Conservation (phyloP, 2,329 filamentous ascomycete species). For the Botrytis byssoidea region DNA sequence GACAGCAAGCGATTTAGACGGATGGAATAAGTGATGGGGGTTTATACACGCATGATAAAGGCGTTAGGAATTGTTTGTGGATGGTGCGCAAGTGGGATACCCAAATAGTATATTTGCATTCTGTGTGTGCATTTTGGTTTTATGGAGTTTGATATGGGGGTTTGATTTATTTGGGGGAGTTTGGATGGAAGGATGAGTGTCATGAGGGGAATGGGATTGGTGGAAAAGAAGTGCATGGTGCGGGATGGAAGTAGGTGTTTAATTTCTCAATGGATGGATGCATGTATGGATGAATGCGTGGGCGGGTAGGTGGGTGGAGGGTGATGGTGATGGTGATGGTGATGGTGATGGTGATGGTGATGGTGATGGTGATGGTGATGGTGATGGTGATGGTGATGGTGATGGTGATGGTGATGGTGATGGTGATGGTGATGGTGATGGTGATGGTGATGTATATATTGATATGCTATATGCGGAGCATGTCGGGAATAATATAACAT, state of each 20-base stretch:
- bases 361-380: neutral
- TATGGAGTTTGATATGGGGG: neutral
- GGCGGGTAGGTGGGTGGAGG: neutral
- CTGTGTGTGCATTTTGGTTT: neutral
- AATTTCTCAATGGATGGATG: neutral
- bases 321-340: neutral
- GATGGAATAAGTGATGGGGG: neutral
- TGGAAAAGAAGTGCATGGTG: neutral
- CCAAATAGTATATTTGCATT: neutral
- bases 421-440: too few relatives aligned
- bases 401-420: neutral
- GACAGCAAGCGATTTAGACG: neutral
- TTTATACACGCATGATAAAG: neutral
- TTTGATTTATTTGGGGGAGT: neutral
- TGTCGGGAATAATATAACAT: neutral
- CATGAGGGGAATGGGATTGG: neutral
- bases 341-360: neutral
- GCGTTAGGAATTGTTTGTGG: slow-evolving; percentile 3
- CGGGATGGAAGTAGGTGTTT: neutral
- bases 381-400: neutral
- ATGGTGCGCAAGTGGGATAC: neutral
- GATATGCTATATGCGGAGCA: neutral
- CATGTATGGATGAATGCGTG: neutral
- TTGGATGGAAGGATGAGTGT: neutral
- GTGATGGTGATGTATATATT: neutral